A percentile compares a stretch with the other conserved stretches of the same genome.
Conservation (phyloP, 78 protist genomes). For the Emiliania huxleyi region DNA sequence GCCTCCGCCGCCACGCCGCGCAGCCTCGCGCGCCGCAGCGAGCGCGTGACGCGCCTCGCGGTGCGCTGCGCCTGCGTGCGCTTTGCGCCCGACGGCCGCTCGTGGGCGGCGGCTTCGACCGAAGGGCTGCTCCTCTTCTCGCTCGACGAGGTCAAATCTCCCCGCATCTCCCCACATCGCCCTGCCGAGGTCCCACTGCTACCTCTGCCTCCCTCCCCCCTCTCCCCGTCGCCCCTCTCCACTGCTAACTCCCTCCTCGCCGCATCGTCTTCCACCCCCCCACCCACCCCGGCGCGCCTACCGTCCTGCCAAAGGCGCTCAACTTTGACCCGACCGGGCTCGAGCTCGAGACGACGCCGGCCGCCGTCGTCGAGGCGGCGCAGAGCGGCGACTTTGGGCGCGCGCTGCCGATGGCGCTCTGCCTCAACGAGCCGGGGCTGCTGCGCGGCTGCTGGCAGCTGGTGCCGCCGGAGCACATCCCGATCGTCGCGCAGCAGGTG, state of each 20-base stretch:
- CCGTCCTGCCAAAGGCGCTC: no score
- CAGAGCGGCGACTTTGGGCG: slow-evolving; percentile 35
- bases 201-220: no score
- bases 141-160: no score
- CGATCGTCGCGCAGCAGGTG: slow-evolving; percentile 50
- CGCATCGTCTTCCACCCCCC: no score
- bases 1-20: not conserved
- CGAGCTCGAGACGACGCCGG: slow-evolving; percentile 78
- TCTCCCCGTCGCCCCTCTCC: no score
- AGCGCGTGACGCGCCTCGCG: slow-evolving; percentile 57
- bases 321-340: slow-evolving; percentile 86
- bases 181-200: no score
- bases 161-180: no score
- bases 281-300: no score
- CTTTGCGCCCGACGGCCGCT: slow-evolving; percentile 40
- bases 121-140: slow-evolving; percentile 88
- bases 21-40: not conserved
- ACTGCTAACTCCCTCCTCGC: no score
- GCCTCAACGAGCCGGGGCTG: slow-evolving; percentile 68
- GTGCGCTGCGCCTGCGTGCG: slow-evolving; percentile 27
- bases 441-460: slow-evolving; percentile 50
- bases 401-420: slow-evolving; percentile 77
- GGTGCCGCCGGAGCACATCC: slow-evolving; percentile 58
- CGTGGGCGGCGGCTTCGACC: slow-evolving; percentile 65
- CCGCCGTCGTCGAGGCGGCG: slow-evolving; percentile 29